Percentiles rank a stretch among this genome's conserved stretches.
These are phyloP conservation scores for Leptographium flavum DNA, from an alignment of 2,329 filamentous ascomycete genomes.

Conservation along the genomic window DNA sequence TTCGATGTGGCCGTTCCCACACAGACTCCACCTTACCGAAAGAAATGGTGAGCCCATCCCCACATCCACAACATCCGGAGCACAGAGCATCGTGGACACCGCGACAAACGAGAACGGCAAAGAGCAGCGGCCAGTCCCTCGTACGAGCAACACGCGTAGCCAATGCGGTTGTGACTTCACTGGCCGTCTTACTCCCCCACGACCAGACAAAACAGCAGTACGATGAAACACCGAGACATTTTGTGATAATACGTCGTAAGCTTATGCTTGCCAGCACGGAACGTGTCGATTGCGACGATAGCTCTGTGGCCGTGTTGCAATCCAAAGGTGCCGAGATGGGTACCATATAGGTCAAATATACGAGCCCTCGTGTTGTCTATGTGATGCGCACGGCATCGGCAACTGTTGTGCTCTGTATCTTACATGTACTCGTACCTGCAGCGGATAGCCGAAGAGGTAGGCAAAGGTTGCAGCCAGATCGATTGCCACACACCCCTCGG, in stretches of 20 bases:
- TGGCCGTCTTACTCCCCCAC: not conserved
- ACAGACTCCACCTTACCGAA: conserved; percentile 3
- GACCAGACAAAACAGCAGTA: not conserved
- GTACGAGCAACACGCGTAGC: not conserved
- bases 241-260: not conserved
- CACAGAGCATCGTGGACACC: not conserved
- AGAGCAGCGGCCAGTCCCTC: not conserved
- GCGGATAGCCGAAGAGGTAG: not conserved
- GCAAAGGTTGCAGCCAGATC: not conserved
- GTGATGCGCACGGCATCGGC: too few species aligned
- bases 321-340: not conserved
- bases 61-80: not conserved
- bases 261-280: not conserved
- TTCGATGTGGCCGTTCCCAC: not conserved
- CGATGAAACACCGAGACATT: not conserved
- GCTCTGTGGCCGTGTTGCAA: too few species aligned
- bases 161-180: not conserved
- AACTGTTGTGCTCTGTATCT: not conserved
- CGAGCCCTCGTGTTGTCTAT: too few species aligned
- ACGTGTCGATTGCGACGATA: not conserved
- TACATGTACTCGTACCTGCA: not conserved
- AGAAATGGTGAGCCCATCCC: not conserved
- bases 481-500: not conserved
- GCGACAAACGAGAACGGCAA: not conserved
- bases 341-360: not conserved